phyloP scores from a whole-genome alignment of 495 filamentous ascomycete genomes.

The Penicillium canescens region DNA sequence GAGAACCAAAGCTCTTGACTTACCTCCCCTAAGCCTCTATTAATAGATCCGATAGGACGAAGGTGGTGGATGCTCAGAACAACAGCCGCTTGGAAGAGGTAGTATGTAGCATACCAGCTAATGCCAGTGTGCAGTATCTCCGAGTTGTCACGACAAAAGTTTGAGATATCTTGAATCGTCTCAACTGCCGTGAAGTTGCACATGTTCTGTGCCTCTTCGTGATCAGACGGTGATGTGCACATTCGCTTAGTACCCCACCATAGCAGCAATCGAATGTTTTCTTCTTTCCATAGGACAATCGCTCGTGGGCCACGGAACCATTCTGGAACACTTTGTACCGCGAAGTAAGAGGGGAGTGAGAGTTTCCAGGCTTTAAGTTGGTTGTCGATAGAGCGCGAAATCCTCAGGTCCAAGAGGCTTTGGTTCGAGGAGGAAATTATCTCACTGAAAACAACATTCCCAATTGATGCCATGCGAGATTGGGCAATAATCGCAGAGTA shows the following conservation, averaged over 20 bases:
- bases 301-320: constrained; percentile 26
- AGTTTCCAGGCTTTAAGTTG: constrained; percentile 20
- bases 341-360: constrained; percentile 25
- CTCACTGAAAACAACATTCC: constrained; percentile 17
- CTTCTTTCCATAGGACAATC: constrained; percentile 25
- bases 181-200: constrained; percentile 21
- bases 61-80: constrained; percentile 21
- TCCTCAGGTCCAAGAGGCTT: constrained; percentile 8
- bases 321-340: constrained; percentile 4
- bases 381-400: constrained; percentile 16
- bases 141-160: constrained; percentile 8
- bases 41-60: neutral
- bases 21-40: neutral
- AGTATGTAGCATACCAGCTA: constrained; percentile 25
- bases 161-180: constrained; percentile 22
- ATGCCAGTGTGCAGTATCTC: constrained; percentile 14
- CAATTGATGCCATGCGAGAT: constrained; percentile 16
- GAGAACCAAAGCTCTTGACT: constrained; percentile 16
- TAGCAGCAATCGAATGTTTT: constrained; percentile 27
- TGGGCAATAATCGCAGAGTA: constrained; percentile 26
- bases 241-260: constrained; percentile 27
- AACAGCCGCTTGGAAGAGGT: constrained; percentile 22
- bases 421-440: constrained; percentile 9
- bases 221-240: constrained; percentile 9
- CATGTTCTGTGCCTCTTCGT: constrained; percentile 18